Evolutionary conservation across 2,329 filamentous ascomycete genomes (phyloP).

Genomic region (Cladosporium sp.): DNA sequence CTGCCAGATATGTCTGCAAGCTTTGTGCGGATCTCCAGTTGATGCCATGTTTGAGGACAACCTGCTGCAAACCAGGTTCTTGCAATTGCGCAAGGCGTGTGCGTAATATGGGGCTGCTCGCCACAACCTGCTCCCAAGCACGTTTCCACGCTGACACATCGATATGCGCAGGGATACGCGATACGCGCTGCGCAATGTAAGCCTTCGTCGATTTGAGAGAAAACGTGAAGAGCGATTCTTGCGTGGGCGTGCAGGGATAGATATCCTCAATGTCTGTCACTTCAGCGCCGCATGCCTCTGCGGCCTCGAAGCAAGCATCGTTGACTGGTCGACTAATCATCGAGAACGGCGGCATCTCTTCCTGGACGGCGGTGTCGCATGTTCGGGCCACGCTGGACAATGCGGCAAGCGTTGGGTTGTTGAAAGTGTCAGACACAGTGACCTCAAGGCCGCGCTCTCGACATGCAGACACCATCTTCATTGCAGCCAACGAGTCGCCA

Average conservation of each 20-base stretch:
- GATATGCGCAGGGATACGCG: slow-evolving; percentile 19
- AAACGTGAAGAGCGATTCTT: slow-evolving; percentile 38
- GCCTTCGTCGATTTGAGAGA: slow-evolving; percentile 6
- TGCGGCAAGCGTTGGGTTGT: slow-evolving; percentile 21
- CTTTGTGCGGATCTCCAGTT: background rate
- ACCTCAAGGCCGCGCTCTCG: slow-evolving; percentile 37
- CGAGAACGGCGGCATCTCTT: background rate
- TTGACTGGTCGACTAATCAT: slow-evolving; percentile 7
- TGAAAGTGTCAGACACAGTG: slow-evolving; percentile 45
- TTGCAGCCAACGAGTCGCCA: slow-evolving; percentile 59
- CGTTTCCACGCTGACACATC: slow-evolving; percentile 30
- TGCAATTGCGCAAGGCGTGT: slow-evolving; percentile 37
- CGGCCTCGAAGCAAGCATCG: background rate
- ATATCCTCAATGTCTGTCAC: slow-evolving; percentile 33
- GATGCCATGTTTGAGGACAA: slow-evolving; percentile 21
- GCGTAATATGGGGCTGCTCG: slow-evolving; percentile 35
- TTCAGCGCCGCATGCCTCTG: slow-evolving; percentile 5
- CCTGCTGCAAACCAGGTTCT: slow-evolving; percentile 36
- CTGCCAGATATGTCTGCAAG: background rate
- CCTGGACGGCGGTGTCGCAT: slow-evolving; percentile 6
- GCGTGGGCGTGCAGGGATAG: slow-evolving; percentile 40
- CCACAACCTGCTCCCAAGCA: slow-evolving; percentile 35
- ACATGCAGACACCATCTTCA: slow-evolving; percentile 52
- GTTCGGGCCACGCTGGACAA: slow-evolving; percentile 4
- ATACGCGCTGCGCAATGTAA: slow-evolving; percentile 11